A percentile compares a stretch with the other conserved stretches of the same genome.
Conservation (phyloP, 306 rosid genomes). For the Purshia tridentata region DNA sequence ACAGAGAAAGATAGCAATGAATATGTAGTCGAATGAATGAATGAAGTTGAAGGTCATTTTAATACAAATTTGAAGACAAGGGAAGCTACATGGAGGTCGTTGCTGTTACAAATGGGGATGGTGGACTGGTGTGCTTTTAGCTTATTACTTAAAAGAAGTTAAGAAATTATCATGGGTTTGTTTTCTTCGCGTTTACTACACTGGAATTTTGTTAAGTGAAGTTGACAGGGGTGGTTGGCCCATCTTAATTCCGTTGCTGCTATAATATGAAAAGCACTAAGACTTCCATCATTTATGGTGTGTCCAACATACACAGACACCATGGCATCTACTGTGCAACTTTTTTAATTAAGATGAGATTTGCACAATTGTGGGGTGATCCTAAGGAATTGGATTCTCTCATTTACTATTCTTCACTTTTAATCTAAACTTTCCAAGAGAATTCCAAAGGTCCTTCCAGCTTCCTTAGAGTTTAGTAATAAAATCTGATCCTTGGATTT, state of each 20-base stretch:
- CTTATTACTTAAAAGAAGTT: conserved; percentile 32
- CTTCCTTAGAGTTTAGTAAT: too few relatives aligned
- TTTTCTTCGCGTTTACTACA: conserved; percentile 97
- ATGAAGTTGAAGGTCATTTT: conserved; percentile 27
- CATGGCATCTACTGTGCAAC: too few relatives aligned
- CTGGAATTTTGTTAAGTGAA: conserved; percentile 75
- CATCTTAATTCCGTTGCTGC: conserved; percentile 57
- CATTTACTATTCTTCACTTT: too few relatives aligned
- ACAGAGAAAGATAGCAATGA: neutral
- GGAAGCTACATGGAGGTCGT: conserved; percentile 6
- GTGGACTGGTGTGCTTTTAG: conserved; percentile 36
- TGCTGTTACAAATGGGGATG: conserved; percentile 39
- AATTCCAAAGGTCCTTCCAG: too few relatives aligned
- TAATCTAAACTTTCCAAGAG: too few relatives aligned
- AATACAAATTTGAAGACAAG: conserved; percentile 23
- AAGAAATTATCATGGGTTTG: conserved; percentile 34
- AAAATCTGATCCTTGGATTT: too few relatives aligned
- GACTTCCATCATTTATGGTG: conserved; percentile 43
- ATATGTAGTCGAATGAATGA: conserved; percentile 1
- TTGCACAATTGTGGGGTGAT: too few relatives aligned
- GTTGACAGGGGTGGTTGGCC: conserved; percentile 73
- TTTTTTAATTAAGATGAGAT: too few relatives aligned
- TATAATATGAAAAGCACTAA: conserved; percentile 28
- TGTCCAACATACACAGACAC: neutral
- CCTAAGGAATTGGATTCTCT: too few relatives aligned